Base-by-base conservation (phyloP, 225 moss, liverwort and hornwort species). In the Lunularia cruciata region DNA sequence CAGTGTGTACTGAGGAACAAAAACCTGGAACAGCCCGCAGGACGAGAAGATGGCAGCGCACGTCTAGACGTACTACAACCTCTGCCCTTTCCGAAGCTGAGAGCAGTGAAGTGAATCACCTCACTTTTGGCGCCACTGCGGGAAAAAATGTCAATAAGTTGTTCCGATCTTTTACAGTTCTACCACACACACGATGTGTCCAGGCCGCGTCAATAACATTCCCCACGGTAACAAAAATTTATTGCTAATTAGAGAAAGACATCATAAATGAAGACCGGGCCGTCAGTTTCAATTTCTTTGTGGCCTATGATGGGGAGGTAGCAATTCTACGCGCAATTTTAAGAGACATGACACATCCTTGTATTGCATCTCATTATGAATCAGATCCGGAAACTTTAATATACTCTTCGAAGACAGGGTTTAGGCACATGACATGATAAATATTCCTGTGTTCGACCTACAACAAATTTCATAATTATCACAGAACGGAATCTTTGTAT, bases 271-370 rank as follows among this genome's bases (percentile, higher is more conserved):
- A 37, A 57, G 37, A 60, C 37, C 60, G 37, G 60, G 31, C 60
- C 60, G 60, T 60, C 60, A 60, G 60, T 60, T 60, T 60, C 60
- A 38, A 60, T 60, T 35, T n/a, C n/a, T n/a, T 35, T 37, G 60
- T 60, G 60, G 37, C 60, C 32, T 60, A 60, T 60, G 60, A 60
- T 60, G 60, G 60, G 32, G 60, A 60, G 60, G 60, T 60, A 60
- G 60, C 35, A 60, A 60, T 60, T 60, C 37, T 37, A 60, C 60
- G 60, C 60, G 60, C 60, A 60, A 60, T 60, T 22, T 60, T 37
- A 57, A 57, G 54, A 54, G 60, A 60, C 60, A 60, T 60, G 37
- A 35, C 22, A 38, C 37, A 60, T 15, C 36, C 60, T 60, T 37
- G 60, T 60, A 22, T 60, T 60, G 23, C 60, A 60, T 60, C 60